Evolutionary conservation across 2,329 filamentous ascomycete genomes (phyloP).

Genomic region (Stagonosporopsis cucurbitacearum): DNA sequence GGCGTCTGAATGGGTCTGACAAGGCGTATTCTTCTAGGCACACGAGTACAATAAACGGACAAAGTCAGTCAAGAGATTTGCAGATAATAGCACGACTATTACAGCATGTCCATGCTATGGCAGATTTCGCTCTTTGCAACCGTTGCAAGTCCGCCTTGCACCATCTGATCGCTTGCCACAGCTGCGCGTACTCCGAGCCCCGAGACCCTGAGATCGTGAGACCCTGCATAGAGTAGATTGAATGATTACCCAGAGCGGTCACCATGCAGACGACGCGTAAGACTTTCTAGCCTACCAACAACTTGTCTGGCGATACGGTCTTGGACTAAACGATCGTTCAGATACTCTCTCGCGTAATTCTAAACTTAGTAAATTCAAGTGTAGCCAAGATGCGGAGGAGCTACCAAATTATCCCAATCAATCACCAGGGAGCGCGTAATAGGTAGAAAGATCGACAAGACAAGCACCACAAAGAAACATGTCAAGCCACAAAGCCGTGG

Average conservation of each 20-base stretch:
- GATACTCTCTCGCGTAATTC: constrained; percentile 1
- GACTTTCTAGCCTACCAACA: background rate
- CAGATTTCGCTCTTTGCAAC: background rate
- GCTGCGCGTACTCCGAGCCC: constrained; percentile 11
- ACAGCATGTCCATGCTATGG: background rate
- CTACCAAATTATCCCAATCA: constrained; percentile 12
- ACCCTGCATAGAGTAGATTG: background rate
- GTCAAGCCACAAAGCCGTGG: constrained; percentile 15
- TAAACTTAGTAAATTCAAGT: constrained; percentile 13
- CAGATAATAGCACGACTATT: background rate
- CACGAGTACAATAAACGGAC: background rate
- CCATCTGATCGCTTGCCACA: constrained; percentile 13
- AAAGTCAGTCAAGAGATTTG: background rate
- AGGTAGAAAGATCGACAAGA: constrained; percentile 13
- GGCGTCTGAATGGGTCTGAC: background rate
- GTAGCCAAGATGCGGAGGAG: constrained; percentile 8
- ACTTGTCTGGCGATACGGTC: background rate
- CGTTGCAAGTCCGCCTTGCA: background rate
- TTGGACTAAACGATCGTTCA: constrained; percentile 7
- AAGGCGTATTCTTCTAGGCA: background rate
- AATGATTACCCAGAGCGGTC: background rate
- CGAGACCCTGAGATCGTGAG: constrained; percentile 1
- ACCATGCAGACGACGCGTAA: constrained; percentile 22
- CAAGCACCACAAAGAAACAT: background rate
- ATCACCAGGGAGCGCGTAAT: constrained; percentile 1